Evolutionary conservation across 2,329 filamentous ascomycete species (phyloP).

Genomic region (Dactylellina leptospora): DNA sequence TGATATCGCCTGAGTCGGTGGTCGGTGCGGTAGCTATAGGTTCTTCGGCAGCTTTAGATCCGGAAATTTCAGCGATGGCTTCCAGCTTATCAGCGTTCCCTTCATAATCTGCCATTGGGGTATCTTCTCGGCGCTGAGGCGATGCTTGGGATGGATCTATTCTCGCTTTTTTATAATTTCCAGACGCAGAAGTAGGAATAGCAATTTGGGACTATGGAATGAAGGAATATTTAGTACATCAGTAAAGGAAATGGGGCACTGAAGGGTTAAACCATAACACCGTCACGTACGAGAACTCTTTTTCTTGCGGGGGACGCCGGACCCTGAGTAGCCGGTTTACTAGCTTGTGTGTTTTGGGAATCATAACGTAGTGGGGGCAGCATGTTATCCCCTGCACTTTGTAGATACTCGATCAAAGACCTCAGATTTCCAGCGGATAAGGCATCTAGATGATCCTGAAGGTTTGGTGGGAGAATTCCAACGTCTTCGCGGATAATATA

Average conservation of each 20-base stretch:
- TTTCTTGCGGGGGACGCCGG: constrained; percentile 32
- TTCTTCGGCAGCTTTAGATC: not conserved
- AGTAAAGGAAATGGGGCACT: not conserved
- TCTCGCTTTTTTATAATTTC: constrained; percentile 36
- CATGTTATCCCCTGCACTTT: constrained; percentile 1
- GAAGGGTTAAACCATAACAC: not conserved
- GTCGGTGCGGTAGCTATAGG: too few relatives aligned
- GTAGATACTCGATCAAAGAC: constrained; percentile 35
- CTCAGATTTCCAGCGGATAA: constrained; percentile 6
- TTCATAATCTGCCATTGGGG: constrained; percentile 17
- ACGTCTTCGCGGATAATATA: constrained; percentile 35
- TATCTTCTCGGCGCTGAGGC: constrained; percentile 8
- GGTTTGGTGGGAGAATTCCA: constrained; percentile 17
- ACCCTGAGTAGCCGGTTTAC: not conserved
- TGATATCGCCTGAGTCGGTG: constrained; percentile 10
- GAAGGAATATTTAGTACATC: constrained; percentile 15
- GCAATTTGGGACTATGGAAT: constrained; percentile 29
- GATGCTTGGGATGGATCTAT: constrained; percentile 16
- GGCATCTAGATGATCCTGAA: constrained; percentile 14
- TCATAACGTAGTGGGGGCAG: constrained; percentile 33
- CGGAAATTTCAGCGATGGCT: not conserved
- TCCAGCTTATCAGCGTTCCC: not conserved
- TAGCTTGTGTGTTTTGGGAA: constrained; percentile 4
- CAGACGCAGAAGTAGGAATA: constrained; percentile 3
- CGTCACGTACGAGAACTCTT: constrained; percentile 44